Evolutionary conservation across 768 basidiomycete species (phyloP).

Genomic region (Lactarius pseudohatsudake): DNA sequence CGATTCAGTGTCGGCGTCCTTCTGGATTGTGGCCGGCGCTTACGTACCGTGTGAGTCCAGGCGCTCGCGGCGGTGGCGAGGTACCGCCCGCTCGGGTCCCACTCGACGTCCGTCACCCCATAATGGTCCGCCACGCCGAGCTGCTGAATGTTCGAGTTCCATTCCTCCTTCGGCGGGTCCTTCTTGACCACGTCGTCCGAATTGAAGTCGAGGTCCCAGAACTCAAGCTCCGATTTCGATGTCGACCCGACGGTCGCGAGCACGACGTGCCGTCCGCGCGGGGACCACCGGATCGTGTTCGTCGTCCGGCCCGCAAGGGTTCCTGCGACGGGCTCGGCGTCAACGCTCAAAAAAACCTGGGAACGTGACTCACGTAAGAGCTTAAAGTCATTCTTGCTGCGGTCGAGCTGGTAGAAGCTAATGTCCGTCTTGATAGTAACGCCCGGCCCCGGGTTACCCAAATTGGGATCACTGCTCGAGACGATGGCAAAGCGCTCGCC

Average conservation of each 20-base stretch:
- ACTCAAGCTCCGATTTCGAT: slow-evolving; percentile 95
- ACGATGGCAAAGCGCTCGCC: slow-evolving; percentile 94
- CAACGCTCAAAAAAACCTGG: slow-evolving; percentile 7
- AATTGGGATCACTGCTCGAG: slow-evolving; percentile 90
- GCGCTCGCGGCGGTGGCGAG: slow-evolving; percentile 90
- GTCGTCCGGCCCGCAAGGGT: slow-evolving; percentile 79
- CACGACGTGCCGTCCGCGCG: slow-evolving; percentile 92
- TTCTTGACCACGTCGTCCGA: slow-evolving; percentile 51
- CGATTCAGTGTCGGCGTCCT: too few relatives aligned
- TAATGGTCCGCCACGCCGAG: slow-evolving; percentile 77
- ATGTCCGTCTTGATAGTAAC: slow-evolving; percentile 96
- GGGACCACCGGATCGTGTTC: slow-evolving; percentile 96
- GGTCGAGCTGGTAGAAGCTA: slow-evolving; percentile 93
- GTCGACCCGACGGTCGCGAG: slow-evolving; percentile 95
- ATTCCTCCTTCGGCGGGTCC: slow-evolving; percentile 61
- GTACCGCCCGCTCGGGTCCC: slow-evolving; percentile 96
- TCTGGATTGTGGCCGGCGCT: too few relatives aligned
- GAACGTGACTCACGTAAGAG: slow-evolving; percentile 62
- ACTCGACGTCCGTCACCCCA: slow-evolving; percentile 95
- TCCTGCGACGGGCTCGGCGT: slow-evolving; percentile 42
- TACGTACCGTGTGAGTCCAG: slow-evolving; percentile 54
- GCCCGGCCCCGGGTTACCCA: slow-evolving; percentile 86
- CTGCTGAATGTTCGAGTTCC: slow-evolving; percentile 77
- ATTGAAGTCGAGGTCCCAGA: slow-evolving; percentile 97
- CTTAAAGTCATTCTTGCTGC: slow-evolving; percentile 90